A percentile compares a stretch with the other conserved stretches of the same genome.
Evolutionary conservation across 2,329 filamentous ascomycete species (phyloP).

Genomic region (Ciborinia camelliae): DNA sequence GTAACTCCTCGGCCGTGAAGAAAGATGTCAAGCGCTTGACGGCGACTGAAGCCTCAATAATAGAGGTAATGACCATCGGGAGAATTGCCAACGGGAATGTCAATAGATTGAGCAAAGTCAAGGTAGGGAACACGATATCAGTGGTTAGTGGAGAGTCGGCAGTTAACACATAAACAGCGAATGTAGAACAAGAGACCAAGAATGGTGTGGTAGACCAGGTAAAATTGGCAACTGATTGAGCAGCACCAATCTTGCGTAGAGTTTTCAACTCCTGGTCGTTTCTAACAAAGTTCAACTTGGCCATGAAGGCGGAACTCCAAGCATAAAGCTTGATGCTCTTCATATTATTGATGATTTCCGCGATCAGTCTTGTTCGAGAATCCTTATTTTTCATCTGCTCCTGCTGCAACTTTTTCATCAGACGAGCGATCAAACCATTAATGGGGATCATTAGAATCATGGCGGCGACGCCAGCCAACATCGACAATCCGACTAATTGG

Average conservation of each 20-base stretch:
- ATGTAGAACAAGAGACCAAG: constrained; percentile 94
- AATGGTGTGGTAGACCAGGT: constrained; percentile 98
- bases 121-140: constrained; percentile 90
- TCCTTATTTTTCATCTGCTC: constrained; percentile 99
- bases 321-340: constrained; percentile 99
- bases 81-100: constrained; percentile 92
- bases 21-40: constrained; percentile 81
- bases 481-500: constrained; percentile 88
- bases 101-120: constrained; percentile 91
- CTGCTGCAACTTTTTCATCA: constrained; percentile 95
- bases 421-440: constrained; percentile 84
- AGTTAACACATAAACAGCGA: constrained; percentile 88
- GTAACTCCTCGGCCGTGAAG: constrained; percentile 84
- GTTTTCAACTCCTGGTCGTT: constrained; percentile 97
- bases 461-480: constrained; percentile 89
- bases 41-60: constrained; percentile 94
- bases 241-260: constrained; percentile 89
- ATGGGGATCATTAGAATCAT: constrained; percentile 98
- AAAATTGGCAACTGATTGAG: constrained; percentile 92
- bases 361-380: constrained; percentile 85
- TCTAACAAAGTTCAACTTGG: constrained; percentile 90
- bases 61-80: constrained; percentile 95
- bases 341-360: constrained; percentile 98
- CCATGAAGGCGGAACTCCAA: constrained; percentile 96
- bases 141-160: constrained; percentile 78